Evolutionary conservation across 768 basidiomycete genomes (phyloP).

Genomic region (Nevesoporus exiguus): DNA sequence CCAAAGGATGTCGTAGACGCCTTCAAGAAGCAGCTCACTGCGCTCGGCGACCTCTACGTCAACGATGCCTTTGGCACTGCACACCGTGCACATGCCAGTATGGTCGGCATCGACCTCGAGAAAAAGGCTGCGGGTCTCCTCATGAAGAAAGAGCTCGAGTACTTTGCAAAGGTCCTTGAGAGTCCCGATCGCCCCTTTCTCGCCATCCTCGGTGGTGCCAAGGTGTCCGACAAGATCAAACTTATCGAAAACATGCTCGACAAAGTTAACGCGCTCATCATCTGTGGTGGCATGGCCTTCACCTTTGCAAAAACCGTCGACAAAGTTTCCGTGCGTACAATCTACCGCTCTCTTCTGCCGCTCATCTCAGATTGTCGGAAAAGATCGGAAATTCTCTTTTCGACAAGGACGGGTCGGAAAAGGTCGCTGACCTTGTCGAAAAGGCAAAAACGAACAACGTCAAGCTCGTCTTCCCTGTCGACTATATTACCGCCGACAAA

Average conservation of each 20-base stretch:
- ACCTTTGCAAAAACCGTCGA: conserved; percentile 97
- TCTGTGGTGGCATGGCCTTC: conserved; percentile 98
- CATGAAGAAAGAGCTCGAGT: conserved; percentile 98
- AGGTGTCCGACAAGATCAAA: conserved; percentile 98
- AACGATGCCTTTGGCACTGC: conserved; percentile 99
- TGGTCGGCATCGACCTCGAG: conserved; percentile 93
- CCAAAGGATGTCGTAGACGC: conserved; percentile 72
- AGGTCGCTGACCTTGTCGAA: conserved; percentile 78
- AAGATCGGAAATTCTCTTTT: conserved; percentile 93
- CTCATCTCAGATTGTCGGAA: conserved; percentile 11
- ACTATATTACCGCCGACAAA: conserved; percentile 92
- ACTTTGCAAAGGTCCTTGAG: conserved; percentile 97
- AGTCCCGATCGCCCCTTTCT: conserved; percentile 94
- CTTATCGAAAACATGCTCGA: conserved; percentile 99
- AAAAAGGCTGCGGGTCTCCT: conserved; percentile 94
- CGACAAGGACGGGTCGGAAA: conserved; percentile 82
- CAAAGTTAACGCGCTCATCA: conserved; percentile 95
- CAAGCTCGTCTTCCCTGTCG: conserved; percentile 92
- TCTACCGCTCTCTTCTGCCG: not conserved
- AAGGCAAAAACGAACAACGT: conserved; percentile 92
- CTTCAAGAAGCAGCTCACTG: conserved; percentile 87
- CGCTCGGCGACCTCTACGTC: conserved; percentile 92
- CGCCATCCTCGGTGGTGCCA: conserved; percentile 96
- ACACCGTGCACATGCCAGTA: conserved; percentile 96
- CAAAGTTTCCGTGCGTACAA: conserved; percentile 55